Conservation (phyloP, 345 rosid genomes). For the Dipteronia sinensis region DNA sequence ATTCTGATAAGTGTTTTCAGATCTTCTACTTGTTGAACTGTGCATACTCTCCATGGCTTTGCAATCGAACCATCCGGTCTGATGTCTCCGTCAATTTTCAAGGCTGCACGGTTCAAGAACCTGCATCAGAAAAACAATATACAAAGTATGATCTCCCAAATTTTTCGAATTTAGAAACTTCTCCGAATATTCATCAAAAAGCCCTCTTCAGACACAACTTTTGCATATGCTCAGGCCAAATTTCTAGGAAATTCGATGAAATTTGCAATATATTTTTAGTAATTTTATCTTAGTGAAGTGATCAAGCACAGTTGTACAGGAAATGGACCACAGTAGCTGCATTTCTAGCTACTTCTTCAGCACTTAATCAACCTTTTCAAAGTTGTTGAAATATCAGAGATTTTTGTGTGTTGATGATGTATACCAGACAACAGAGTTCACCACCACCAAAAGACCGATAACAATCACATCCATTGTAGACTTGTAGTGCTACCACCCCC, state of each 20-base stretch:
- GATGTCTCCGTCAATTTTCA: conserved; percentile 40
- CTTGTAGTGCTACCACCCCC: neutral
- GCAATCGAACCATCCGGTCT: conserved; percentile 28
- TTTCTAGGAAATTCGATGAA: neutral
- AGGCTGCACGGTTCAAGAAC: conserved; percentile 48
- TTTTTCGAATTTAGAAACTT: too few species aligned
- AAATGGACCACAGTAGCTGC: too few species aligned
- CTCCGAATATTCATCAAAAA: too few species aligned
- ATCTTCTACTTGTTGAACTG: conserved; percentile 66
- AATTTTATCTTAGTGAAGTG: neutral
- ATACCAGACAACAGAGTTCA: too few species aligned
- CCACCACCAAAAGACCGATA: too few species aligned
- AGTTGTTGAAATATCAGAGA: too few species aligned
- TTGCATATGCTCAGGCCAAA: neutral
- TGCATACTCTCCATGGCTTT: conserved; percentile 52
- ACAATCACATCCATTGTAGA: too few species aligned
- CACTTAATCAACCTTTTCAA: too few species aligned
- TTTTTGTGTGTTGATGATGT: too few species aligned
- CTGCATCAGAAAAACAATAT: conserved; percentile 24
- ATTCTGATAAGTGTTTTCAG: conserved; percentile 48
- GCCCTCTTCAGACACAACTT: neutral
- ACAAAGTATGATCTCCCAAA: too few species aligned
- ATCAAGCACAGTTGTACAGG: too few species aligned
- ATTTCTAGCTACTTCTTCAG: too few species aligned
- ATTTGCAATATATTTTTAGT: neutral